Evolutionary conservation across 164 flowering plant genomes (phyloP).

Genomic region (Liquidambar formosana): DNA sequence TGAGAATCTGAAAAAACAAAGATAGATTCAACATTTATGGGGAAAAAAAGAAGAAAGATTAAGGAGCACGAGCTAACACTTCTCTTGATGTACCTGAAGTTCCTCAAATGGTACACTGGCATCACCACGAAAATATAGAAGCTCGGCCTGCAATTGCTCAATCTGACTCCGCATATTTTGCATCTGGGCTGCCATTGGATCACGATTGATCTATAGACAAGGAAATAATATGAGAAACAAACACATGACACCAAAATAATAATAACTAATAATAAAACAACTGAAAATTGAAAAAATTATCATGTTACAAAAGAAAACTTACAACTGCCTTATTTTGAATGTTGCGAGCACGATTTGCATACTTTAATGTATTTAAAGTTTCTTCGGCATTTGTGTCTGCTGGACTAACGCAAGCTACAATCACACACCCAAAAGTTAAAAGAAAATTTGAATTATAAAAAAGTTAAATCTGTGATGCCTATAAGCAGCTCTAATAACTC

Average conservation of each 20-base stretch:
- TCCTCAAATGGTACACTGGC: conserved; percentile 74
- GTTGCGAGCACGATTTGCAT: conserved; percentile 98
- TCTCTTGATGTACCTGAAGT: conserved; percentile 59
- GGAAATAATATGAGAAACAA: background rate
- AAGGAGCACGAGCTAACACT: background rate
- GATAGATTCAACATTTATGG: background rate
- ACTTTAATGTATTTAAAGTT: conserved; percentile 89
- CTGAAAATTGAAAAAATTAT: background rate
- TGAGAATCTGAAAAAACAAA: conserved; percentile 53
- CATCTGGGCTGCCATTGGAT: conserved; percentile 82
- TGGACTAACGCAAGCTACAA: conserved; percentile 94
- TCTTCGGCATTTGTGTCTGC: conserved; percentile 99
- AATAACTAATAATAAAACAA: too few relatives aligned
- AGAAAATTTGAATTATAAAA: background rate
- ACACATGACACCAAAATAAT: background rate
- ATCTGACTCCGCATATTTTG: conserved; percentile 86
- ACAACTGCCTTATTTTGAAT: conserved; percentile 97
- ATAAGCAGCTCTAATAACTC: background rate
- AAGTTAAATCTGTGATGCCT: background rate
- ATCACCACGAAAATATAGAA: conserved; percentile 73
- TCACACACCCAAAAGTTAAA: background rate
- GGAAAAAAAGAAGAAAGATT: background rate
- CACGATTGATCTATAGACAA: conserved; percentile 75
- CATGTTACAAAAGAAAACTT: conserved; percentile 27
- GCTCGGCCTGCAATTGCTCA: conserved; percentile 91